A percentile compares a stretch with the other conserved stretches of the same genome.
Evolutionary conservation across 257 asterid species (phyloP).

Genomic region (Petrea volubilis): DNA sequence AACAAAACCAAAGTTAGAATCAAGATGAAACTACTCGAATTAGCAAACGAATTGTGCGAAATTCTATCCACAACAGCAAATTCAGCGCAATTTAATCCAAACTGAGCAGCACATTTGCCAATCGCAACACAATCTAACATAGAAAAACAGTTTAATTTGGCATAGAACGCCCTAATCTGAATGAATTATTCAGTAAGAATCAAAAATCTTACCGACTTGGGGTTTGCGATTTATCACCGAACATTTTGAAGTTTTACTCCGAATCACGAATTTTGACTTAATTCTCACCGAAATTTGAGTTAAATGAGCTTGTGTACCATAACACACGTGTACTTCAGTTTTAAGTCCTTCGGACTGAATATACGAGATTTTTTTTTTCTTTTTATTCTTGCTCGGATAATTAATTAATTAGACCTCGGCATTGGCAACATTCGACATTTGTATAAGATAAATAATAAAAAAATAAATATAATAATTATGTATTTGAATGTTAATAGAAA

Average conservation of each 20-base stretch:
- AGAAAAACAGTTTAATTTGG: not conserved
- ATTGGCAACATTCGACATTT: no score
- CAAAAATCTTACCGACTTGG: slow-evolving; percentile 68
- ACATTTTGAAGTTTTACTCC: slow-evolving; percentile 47
- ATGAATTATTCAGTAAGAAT: slow-evolving; percentile 5
- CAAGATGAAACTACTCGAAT: slow-evolving; percentile 15
- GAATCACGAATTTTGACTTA: slow-evolving; percentile 23
- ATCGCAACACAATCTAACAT: not conserved
- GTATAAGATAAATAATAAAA: no score
- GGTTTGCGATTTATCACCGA: slow-evolving; percentile 60
- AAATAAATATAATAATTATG: no score
- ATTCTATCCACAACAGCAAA: slow-evolving; percentile 9
- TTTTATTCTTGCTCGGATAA: not conserved
- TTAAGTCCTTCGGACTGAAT: not conserved
- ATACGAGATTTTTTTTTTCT: not conserved
- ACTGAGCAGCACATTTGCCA: slow-evolving; percentile 9
- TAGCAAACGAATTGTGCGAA: slow-evolving; percentile 1
- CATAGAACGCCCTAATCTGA: slow-evolving; percentile 12
- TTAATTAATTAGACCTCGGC: no score
- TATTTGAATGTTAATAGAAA: no score
- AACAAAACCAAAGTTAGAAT: not conserved
- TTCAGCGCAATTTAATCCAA: not conserved
- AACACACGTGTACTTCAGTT: slow-evolving; percentile 13
- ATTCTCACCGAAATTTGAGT: slow-evolving; percentile 8
- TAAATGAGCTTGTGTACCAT: not conserved